Percentiles rank a stretch among this genome's conserved stretches.
Conservation (phyloP, 108 stramenopile species). For the Cyclotella baltica region DNA sequence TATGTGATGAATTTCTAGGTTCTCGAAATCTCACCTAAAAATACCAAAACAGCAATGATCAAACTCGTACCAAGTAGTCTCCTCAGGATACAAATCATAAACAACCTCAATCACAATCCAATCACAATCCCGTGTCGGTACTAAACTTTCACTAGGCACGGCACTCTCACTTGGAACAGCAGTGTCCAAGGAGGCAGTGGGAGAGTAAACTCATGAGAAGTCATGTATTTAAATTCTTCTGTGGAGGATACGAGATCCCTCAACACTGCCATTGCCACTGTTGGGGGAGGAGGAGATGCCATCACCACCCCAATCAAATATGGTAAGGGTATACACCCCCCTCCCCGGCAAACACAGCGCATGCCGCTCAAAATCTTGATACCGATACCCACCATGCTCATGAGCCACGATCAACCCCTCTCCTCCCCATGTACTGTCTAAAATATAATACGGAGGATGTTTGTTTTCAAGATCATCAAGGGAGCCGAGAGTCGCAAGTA, state of each 20-base stretch:
- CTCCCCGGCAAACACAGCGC: constrained; percentile 13
- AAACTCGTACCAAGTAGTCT: constrained; percentile 26
- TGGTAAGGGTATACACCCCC: constrained; percentile 18
- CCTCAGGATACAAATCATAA: constrained; percentile 18
- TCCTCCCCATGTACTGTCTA: background rate
- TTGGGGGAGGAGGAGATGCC: background rate
- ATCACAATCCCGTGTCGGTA: constrained; percentile 16
- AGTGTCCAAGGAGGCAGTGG: constrained; percentile 8
- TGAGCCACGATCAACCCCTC: constrained; percentile 16
- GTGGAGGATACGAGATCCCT: background rate
- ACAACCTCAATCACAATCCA: background rate
- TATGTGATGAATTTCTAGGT: too few relatives aligned
- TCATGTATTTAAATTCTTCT: background rate
- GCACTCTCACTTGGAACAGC: background rate
- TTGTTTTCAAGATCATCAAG: background rate
- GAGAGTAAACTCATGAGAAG: background rate
- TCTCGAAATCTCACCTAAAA: too few relatives aligned
- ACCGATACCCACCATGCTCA: background rate
- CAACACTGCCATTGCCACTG: too few relatives aligned
- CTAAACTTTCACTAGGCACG: background rate
- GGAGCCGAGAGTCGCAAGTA: constrained; percentile 12
- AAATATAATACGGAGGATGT: background rate
- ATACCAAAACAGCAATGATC: too few relatives aligned
- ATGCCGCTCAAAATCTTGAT: background rate
- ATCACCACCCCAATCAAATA: constrained; percentile 25